Conservation (phyloP, 73 alveolate genomes). For the Paramecium caudatum region DNA sequence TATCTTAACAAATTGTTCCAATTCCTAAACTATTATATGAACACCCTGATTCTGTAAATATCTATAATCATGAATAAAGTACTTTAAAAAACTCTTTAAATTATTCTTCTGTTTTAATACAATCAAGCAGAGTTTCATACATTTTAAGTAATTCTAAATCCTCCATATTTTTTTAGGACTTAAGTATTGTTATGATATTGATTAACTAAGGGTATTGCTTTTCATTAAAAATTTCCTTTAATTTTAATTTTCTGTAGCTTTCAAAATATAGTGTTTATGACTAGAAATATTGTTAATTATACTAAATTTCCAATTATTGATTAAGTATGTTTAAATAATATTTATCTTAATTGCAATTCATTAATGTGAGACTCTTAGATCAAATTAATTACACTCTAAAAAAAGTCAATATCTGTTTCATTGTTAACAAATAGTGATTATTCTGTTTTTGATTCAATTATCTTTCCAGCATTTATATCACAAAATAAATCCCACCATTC, state of each 20-base stretch:
- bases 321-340: background rate
- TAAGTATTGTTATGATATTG: background rate
- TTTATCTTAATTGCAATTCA: slow-evolving; percentile 6
- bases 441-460: slow-evolving; percentile 38
- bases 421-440: slow-evolving; percentile 34
- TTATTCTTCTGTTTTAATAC: background rate
- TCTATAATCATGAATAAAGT: background rate
- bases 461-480: slow-evolving; percentile 30
- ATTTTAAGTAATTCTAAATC: background rate
- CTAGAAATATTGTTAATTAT: background rate
- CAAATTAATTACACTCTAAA: slow-evolving; percentile 25
- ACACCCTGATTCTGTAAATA: slow-evolving; percentile 8
- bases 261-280: background rate
- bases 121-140: background rate
- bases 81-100: slow-evolving; percentile 57
- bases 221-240: slow-evolving; percentile 8
- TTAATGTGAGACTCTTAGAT: slow-evolving; percentile 36
- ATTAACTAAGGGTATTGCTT: background rate
- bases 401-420: slow-evolving; percentile 57
- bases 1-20: slow-evolving; percentile 40
- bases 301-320: slow-evolving; percentile 36
- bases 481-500: slow-evolving; percentile 69
- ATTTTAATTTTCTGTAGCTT: background rate
- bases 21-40: slow-evolving; percentile 18
- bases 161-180: background rate